Base-by-base conservation (phyloP, 805 yeast species). In the Cephaloascus albidus region DNA sequence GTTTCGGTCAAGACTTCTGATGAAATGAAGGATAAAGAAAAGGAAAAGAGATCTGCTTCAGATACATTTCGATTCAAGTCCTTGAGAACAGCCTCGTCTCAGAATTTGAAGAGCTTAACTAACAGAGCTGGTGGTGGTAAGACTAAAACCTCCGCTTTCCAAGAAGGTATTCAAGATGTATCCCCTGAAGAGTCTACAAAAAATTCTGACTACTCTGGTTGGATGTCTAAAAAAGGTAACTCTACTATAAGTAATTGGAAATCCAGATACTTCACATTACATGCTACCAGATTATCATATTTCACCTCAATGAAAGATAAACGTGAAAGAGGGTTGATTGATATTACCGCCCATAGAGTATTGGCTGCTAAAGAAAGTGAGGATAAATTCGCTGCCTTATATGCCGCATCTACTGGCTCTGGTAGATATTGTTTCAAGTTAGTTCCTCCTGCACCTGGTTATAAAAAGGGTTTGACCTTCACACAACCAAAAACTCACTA, bases 371-470 rank as follows among this genome's bases (percentile, higher is more conserved):
- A 68, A 42, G 89, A 82, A 42, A 61, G 70, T 12, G 95, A 86
- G 49, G 97, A 89, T 61, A 85, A 83, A 55, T 70, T 85, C 40
- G 79, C 86, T 31, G 85, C 96, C 0, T 61, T 90, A 36, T 85
- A 85, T 58, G 97, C 97, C 1, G 93, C 96, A 0, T 80, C 90
- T 26, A 83, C 95, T 3, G 96, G 97, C 6, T 81, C 85, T 35
- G 97, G 97, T n/a, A 72, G 95, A 33, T 85, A 78, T 55, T 87
- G 96, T 52, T 90, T 93, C 68, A 89, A 89, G 58, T 58, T 93
- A 10, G 77, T 89, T 3, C 99, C 99, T 8, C 99, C 99, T 0
- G 95, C 95, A 2, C 97, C 97, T 0, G 99, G 99, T 0, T 85
- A 90, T 39, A 81, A 82, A 47, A 90, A 89, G 61, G 97, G 97